phyloP scores from a whole-genome alignment of 106 monocot species.

The Dactylorhiza incarnata region DNA sequence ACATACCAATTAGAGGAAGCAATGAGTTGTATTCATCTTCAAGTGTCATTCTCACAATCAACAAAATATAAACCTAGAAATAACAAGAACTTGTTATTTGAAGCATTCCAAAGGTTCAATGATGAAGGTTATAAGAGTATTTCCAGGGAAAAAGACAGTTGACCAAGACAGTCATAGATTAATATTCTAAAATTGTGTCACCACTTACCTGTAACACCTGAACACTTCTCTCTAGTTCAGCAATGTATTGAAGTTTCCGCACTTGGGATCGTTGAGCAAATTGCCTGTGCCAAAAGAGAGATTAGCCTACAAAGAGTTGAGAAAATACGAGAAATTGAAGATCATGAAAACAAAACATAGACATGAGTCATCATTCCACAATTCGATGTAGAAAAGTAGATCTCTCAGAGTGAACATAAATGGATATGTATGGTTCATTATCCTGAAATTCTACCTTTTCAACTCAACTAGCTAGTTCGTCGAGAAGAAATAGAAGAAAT shows the following conservation, averaged over 20 bases:
- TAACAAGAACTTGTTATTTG: neutral
- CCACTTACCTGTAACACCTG: constrained; percentile 69
- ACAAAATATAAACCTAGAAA: too few species aligned
- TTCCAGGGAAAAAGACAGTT: neutral
- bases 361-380: neutral
- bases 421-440: neutral
- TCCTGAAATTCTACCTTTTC: neutral
- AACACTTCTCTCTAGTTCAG: constrained; percentile 84
- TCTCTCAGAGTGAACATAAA: neutral
- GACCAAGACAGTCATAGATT: neutral
- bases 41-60: too few species aligned
- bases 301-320: neutral
- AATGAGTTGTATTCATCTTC: too few species aligned
- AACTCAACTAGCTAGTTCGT: neutral
- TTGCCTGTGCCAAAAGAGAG: constrained; percentile 39
- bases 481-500: neutral
- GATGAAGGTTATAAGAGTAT: neutral
- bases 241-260: constrained; percentile 91
- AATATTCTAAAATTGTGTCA: neutral
- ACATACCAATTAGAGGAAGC: too few species aligned
- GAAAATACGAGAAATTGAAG: neutral
- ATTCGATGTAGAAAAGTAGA: neutral
- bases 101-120: constrained; percentile 5
- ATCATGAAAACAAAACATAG: neutral
- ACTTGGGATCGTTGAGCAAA: constrained; percentile 90